Evolutionary conservation across 2,329 filamentous ascomycete species (phyloP).

Genomic region (Pyrenochaeta sp.): DNA sequence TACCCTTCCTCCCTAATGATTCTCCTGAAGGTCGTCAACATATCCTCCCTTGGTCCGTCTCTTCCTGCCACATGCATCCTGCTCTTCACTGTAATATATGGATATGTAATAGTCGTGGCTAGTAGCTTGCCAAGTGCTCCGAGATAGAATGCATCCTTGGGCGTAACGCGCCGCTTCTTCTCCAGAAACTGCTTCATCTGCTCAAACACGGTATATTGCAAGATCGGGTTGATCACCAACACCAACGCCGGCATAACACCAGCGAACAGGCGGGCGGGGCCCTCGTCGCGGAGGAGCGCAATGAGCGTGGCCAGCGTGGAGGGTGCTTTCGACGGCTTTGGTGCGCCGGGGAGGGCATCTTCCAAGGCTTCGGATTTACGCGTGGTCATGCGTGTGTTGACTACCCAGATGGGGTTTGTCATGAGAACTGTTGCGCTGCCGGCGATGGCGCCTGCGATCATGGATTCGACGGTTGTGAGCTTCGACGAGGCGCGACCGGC

Average conservation of each 20-base stretch:
- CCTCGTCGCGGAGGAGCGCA: constrained; percentile 82
- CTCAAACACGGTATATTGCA: constrained; percentile 99
- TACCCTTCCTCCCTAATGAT: constrained; percentile 93
- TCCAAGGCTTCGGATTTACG: constrained; percentile 69
- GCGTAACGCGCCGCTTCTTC: constrained; percentile 78
- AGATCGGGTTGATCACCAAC: constrained; percentile 95
- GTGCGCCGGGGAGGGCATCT: constrained; percentile 50
- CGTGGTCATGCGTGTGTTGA: constrained; percentile 98
- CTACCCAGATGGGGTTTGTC: constrained; percentile 98
- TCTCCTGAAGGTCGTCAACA: constrained; percentile 77
- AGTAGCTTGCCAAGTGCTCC: constrained; percentile 94
- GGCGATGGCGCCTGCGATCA: constrained; percentile 93
- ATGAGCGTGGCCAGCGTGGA: constrained; percentile 84
- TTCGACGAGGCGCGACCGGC: constrained; percentile 78
- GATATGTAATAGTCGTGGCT: constrained; percentile 93
- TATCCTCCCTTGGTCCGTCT: constrained; percentile 79
- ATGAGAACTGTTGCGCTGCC: constrained; percentile 93
- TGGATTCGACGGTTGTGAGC: constrained; percentile 90
- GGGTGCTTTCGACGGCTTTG: constrained; percentile 62
- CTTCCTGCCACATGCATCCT: constrained; percentile 90
- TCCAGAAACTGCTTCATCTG: constrained; percentile 94
- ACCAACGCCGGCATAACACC: constrained; percentile 93
- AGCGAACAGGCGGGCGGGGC: constrained; percentile 83
- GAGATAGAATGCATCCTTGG: constrained; percentile 86
- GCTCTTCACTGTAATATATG: constrained; percentile 98